A percentile compares a stretch with the other conserved stretches of the same genome.
These are phyloP conservation scores for Scheffersomyces cryptocercus DNA, from an alignment of 1,139 yeast species.

Conservation along the genomic window DNA sequence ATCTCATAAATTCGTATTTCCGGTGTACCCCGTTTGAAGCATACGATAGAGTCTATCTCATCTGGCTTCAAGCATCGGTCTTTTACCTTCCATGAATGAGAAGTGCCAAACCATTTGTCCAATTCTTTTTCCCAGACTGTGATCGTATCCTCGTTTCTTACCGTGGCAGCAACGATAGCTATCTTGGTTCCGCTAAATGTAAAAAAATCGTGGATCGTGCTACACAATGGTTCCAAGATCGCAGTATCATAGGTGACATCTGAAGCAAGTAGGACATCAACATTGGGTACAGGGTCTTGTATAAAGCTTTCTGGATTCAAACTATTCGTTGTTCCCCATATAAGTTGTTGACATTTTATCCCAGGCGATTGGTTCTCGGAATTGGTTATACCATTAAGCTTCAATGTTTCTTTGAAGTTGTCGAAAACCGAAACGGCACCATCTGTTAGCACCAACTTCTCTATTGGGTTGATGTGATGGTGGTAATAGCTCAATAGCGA, in stretches of 20 bases:
- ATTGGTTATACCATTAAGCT: conserved; percentile 37
- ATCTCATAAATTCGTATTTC: conserved; percentile 44
- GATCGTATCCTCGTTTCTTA: conserved; percentile 63
- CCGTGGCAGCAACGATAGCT: conserved; percentile 70
- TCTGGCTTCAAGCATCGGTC: conserved; percentile 19
- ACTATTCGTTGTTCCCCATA: conserved; percentile 55
- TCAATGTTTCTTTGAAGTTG: conserved; percentile 45
- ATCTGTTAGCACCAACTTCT: conserved; percentile 62
- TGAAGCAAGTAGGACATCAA: conserved; percentile 67
- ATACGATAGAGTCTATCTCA: conserved; percentile 17
- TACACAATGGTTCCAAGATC: conserved; percentile 56
- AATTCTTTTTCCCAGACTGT: conserved; percentile 52
- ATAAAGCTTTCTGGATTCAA: conserved; percentile 33
- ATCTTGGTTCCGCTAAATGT: conserved; percentile 22
- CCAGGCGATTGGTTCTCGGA: conserved; percentile 4
- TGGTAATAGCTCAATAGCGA: conserved; percentile 35
- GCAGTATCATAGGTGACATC: conserved; percentile 82
- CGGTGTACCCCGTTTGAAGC: conserved; percentile 38
- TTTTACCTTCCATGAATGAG: conserved; percentile 27
- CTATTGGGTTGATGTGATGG: conserved; percentile 9
- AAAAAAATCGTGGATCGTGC: conserved; percentile 47
- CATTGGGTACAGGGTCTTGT: conserved; percentile 24
- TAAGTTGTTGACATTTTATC: conserved; percentile 30
- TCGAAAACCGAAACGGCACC: conserved; percentile 72
- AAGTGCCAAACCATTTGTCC: conserved; percentile 17